Base-by-base conservation (phyloP, 1,139 yeast genomes). In the Debaryomyces udenii region DNA sequence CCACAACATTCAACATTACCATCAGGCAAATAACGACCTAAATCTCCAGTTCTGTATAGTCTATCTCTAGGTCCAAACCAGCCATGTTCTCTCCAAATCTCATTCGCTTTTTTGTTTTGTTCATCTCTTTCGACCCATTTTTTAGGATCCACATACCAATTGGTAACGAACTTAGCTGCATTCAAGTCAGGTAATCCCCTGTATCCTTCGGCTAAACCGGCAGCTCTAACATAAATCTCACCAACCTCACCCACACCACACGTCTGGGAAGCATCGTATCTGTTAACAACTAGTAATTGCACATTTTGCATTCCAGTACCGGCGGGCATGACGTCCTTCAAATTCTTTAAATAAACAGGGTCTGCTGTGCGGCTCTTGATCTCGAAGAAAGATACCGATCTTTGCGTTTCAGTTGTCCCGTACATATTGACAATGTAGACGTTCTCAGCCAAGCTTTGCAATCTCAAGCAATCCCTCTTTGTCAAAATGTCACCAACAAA, bases 201-300 rank as follows among this genome's bases (percentile, higher is more conserved):
- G 66, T 93, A 93, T 2, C 98, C 96, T 63, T 91, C 99, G 14
- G 98, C 96, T 45, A 93, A 76, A 42, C 99, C 99, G 43, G 91
- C 99, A 31, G 99, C 99, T 60, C 99, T 83, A 10, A 94, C 98
- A 58, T 93, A 93, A 48, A 93, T 91, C 62, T 93, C 99, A 55
- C 99, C 99, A 44, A 93, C 94, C 68, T 93, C 99, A 52, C 99
- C 99, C 48, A 94, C 91, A 62, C 97, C 99, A 73, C 99, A 93
- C 7, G 94, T 80, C 66, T 89, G 95, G 16, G 87, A 76, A 43
- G 86, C 78, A 56, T 91, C 96, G 52, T 86, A 75, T 61, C 99
- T 78, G 69, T 94, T 94, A 31, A 94, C 98, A 48, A 94, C 96
- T 44, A 94, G 75, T 42, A 93, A 72, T 64, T 93, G 99, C 36